Evolutionary conservation across 441 rosid species (phyloP).

Genomic region (Kokia cookei): DNA sequence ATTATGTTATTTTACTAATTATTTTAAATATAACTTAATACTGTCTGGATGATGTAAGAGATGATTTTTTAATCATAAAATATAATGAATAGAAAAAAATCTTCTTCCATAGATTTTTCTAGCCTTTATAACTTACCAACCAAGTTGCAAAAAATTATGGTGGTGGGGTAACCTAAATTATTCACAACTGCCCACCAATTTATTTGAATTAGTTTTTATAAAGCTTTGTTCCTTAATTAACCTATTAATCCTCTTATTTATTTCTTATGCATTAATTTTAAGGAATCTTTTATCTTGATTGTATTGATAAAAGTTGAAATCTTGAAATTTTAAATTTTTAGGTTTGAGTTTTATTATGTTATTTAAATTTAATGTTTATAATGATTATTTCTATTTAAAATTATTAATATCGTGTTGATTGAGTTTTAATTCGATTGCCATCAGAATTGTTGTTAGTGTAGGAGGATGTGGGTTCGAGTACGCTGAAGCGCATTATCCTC

Average conservation of each 20-base stretch:
- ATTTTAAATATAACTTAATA: neutral
- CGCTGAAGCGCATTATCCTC: no score
- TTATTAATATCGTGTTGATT: no score
- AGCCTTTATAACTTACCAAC: slow-evolving; percentile 1
- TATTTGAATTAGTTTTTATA: neutral
- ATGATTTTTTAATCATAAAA: neutral
- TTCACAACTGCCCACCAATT: neutral
- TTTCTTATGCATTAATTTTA: neutral
- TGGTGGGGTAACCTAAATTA: neutral
- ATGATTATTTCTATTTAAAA: no score
- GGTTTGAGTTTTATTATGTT: no score
- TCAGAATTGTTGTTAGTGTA: no score
- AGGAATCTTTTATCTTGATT: neutral
- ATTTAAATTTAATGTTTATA: no score
- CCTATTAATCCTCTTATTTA: neutral
- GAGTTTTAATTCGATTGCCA: no score
- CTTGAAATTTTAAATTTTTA: no score
- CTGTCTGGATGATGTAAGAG: neutral
- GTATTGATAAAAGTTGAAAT: no score
- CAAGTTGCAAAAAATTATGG: neutral
- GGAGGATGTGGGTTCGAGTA: no score
- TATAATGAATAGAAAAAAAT: neutral
- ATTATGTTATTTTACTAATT: neutral
- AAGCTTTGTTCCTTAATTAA: neutral
- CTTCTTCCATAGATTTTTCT: neutral